phyloP scores from a whole-genome alignment of 2,329 filamentous ascomycete genomes.

The Fusarium robinianum region DNA sequence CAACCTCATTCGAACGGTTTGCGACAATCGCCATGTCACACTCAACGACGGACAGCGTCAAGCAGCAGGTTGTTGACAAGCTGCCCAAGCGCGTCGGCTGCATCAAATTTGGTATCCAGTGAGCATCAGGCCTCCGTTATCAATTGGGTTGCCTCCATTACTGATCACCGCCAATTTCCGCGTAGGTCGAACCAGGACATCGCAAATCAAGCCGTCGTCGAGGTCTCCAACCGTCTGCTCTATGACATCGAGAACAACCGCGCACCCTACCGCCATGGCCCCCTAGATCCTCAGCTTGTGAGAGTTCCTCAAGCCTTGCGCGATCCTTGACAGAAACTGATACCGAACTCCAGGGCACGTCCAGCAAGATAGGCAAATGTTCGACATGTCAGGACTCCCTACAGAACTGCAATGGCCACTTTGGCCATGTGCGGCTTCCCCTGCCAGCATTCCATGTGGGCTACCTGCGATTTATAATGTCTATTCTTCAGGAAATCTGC shows the following conservation, averaged over 20 bases:
- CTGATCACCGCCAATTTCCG: slow-evolving; percentile 1
- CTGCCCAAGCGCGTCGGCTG: slow-evolving; percentile 90
- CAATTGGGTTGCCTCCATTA: neutral
- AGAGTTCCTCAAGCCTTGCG: too few species aligned
- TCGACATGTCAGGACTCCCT: slow-evolving; percentile 81
- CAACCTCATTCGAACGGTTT: too few species aligned
- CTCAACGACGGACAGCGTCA: slow-evolving; percentile 51
- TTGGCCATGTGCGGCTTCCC: slow-evolving; percentile 88
- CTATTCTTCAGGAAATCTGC: slow-evolving; percentile 93
- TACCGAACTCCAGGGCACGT: slow-evolving; percentile 77
- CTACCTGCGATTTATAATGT: slow-evolving; percentile 91
- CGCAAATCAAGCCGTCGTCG: slow-evolving; percentile 90
- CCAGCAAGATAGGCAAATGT: slow-evolving; percentile 79
- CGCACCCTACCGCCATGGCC: slow-evolving; percentile 77
- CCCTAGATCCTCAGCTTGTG: slow-evolving; percentile 81
- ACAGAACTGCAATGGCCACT: slow-evolving; percentile 89
- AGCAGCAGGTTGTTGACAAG: slow-evolving; percentile 88
- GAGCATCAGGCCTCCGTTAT: slow-evolving; percentile 22
- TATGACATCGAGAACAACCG: slow-evolving; percentile 87
- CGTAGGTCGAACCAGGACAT: slow-evolving; percentile 87
- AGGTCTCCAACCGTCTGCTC: slow-evolving; percentile 90
- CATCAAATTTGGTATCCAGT: slow-evolving; percentile 93
- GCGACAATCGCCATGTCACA: slow-evolving; percentile 3
- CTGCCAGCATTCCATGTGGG: slow-evolving; percentile 95
- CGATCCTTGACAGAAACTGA: too few species aligned